Percentiles rank a stretch among this genome's conserved stretches.
phyloP scores from a whole-genome alignment of 768 basidiomycete species.

The Pisolithus microcarpus region DNA sequence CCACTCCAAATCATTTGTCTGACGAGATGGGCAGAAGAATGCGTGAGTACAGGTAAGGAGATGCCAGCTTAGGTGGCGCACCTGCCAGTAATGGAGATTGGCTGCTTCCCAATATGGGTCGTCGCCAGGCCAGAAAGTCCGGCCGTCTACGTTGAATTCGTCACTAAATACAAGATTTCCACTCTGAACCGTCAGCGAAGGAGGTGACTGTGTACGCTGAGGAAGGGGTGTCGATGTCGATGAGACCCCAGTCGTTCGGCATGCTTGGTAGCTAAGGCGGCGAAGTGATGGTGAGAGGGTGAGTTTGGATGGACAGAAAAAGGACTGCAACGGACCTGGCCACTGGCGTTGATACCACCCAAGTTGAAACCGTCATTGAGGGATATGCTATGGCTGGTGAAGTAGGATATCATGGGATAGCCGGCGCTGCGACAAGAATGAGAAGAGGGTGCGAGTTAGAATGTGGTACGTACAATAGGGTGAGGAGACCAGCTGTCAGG shows the following conservation, averaged over 20 bases:
- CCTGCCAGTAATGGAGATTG: conserved; percentile 74
- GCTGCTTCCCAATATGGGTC: conserved; percentile 88
- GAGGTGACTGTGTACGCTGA: conserved; percentile 47
- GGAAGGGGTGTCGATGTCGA: conserved; percentile 70
- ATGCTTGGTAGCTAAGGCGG: conserved; percentile 45
- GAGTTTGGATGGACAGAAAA: background rate
- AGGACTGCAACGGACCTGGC: conserved; percentile 42
- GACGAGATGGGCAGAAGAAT: background rate
- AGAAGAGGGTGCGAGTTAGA: background rate
- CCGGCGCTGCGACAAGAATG: conserved; percentile 40
- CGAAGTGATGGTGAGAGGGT: conserved; percentile 1
- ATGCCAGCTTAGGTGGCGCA: conserved; percentile 13
- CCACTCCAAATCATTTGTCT: conserved; percentile 81
- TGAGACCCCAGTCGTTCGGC: conserved; percentile 58
- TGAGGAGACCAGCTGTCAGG: conserved; percentile 44
- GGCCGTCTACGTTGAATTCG: conserved; percentile 76
- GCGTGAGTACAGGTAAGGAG: background rate
- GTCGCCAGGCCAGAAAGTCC: conserved; percentile 73
- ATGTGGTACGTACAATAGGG: conserved; percentile 47
- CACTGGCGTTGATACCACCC: conserved; percentile 70
- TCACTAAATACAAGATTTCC: conserved; percentile 79
- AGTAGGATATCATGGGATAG: conserved; percentile 56
- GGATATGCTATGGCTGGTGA: conserved; percentile 38
- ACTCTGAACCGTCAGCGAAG: conserved; percentile 45
- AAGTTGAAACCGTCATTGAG: conserved; percentile 60